These are phyloP conservation scores for Curvularia verruculosa DNA, from an alignment of 2,329 filamentous ascomycete genomes.

Conservation along the genomic window DNA sequence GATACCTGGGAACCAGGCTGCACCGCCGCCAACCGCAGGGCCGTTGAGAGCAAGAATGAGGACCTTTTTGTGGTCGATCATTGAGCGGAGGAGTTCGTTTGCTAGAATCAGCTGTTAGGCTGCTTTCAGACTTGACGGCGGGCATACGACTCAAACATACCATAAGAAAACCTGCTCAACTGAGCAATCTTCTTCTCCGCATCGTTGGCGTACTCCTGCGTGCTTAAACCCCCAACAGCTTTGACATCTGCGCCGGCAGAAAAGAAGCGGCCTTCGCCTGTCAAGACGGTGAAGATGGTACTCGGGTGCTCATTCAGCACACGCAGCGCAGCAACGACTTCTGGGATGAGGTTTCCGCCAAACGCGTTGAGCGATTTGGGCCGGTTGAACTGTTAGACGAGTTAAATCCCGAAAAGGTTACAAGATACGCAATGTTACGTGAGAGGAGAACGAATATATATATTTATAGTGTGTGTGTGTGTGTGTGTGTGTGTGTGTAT, in stretches of 20 bases:
- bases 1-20: constrained; percentile 58
- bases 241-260: constrained; percentile 58
- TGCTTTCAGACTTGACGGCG: too few species aligned
- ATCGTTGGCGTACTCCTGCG: constrained; percentile 24
- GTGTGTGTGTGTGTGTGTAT: neutral
- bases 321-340: constrained; percentile 53
- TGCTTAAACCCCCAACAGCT: constrained; percentile 27
- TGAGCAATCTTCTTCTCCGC: constrained; percentile 45
- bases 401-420: too few species aligned
- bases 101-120: constrained; percentile 13
- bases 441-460: too few species aligned
- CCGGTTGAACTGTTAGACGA: constrained; percentile 55
- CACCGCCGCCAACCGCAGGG: constrained; percentile 58
- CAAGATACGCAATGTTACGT: too few species aligned
- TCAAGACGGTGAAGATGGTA: constrained; percentile 59
- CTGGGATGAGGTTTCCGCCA: constrained; percentile 53
- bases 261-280: constrained; percentile 59
- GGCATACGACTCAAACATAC: constrained; percentile 25
- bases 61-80: constrained; percentile 60
- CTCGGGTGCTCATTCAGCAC: constrained; percentile 56
- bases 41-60: constrained; percentile 59
- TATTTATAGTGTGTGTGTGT: neutral
- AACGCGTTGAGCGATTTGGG: constrained; percentile 58
- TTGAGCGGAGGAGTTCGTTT: constrained; percentile 51
- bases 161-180: constrained; percentile 35